Evolutionary conservation across 768 basidiomycete genomes (phyloP).

Genomic region (Galerina marginata): DNA sequence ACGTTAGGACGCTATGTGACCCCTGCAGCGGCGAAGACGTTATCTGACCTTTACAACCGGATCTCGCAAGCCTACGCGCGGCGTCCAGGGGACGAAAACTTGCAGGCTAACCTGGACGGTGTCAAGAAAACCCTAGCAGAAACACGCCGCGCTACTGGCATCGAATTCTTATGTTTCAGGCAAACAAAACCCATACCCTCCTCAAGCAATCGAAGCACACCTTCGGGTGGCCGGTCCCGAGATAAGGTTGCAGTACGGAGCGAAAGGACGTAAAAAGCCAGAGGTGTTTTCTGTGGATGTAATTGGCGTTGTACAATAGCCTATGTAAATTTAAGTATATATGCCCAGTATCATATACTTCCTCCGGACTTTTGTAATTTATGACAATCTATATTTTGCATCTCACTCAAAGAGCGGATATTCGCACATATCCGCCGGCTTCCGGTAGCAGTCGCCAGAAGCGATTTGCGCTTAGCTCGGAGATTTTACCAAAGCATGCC

Average conservation of each 20-base stretch:
- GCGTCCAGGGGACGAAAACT: slow-evolving; percentile 82
- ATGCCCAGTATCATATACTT: background rate
- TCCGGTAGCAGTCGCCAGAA: background rate
- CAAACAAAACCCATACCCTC: slow-evolving; percentile 59
- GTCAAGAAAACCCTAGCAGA: slow-evolving; percentile 92
- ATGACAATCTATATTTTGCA: background rate
- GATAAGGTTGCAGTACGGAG: slow-evolving; percentile 31
- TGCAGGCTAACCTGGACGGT: slow-evolving; percentile 86
- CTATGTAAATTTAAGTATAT: background rate
- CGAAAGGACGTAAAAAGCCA: slow-evolving; percentile 22
- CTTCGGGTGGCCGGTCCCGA: slow-evolving; percentile 27
- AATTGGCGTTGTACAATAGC: background rate
- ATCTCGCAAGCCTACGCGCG: slow-evolving; percentile 93
- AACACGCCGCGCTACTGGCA: slow-evolving; percentile 86
- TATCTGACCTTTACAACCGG: slow-evolving; percentile 91
- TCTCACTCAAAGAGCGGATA: background rate
- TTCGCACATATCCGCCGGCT: slow-evolving; percentile 1
- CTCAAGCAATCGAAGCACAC: slow-evolving; percentile 30
- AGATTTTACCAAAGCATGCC: background rate
- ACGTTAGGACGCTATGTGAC: slow-evolving; percentile 90
- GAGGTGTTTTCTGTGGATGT: background rate
- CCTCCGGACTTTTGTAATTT: background rate
- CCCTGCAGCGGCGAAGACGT: slow-evolving; percentile 75
- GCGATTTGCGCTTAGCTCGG: background rate
- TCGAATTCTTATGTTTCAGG: slow-evolving; percentile 95